Conservation (phyloP, 495 filamentous ascomycete species). For the Monascus purpureus region DNA sequence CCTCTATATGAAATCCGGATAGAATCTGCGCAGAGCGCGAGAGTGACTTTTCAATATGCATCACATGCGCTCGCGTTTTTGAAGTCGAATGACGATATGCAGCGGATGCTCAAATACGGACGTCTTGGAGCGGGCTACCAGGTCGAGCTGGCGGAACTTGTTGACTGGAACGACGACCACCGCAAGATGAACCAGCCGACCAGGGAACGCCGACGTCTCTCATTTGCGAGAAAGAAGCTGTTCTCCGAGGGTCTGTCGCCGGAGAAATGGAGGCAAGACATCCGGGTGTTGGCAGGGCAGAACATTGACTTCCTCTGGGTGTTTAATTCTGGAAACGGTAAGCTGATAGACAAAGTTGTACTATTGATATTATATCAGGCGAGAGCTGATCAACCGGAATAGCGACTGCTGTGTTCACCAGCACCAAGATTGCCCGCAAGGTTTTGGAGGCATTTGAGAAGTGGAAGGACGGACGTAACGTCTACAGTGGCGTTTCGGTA, state of each 20-base stretch:
- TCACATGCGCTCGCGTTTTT: constrained; percentile 16
- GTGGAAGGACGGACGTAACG: constrained; percentile 10
- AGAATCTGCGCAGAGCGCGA: constrained; percentile 9
- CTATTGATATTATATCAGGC: too few relatives aligned
- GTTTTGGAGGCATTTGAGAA: constrained; percentile 15
- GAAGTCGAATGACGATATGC: constrained; percentile 13
- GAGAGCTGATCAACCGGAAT: constrained; percentile 2
- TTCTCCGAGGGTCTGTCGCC: constrained; percentile 15
- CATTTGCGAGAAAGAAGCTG: constrained; percentile 19
- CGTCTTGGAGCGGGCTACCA: constrained; percentile 15
- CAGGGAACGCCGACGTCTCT: constrained; percentile 22
- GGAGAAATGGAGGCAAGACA: constrained; percentile 18
- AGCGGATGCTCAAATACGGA: constrained; percentile 9
- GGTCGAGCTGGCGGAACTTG: constrained; percentile 12
- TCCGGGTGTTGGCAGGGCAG: constrained; percentile 14
- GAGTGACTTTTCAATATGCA: constrained; percentile 17
- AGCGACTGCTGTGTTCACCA: constrained; percentile 24
- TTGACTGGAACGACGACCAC: constrained; percentile 19
- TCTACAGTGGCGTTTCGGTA: constrained; percentile 17
- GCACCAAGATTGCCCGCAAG: constrained; percentile 17
- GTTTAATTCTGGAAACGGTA: constrained; percentile 25
- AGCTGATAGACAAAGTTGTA: too few relatives aligned
- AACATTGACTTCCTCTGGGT: constrained; percentile 22
- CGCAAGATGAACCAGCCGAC: constrained; percentile 19
- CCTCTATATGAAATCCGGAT: constrained; percentile 16